Evolutionary conservation across 805 yeast species (phyloP), one percentile per base, ranked within the genome.

Genomic region (Ascoidea asiatica): DNA sequence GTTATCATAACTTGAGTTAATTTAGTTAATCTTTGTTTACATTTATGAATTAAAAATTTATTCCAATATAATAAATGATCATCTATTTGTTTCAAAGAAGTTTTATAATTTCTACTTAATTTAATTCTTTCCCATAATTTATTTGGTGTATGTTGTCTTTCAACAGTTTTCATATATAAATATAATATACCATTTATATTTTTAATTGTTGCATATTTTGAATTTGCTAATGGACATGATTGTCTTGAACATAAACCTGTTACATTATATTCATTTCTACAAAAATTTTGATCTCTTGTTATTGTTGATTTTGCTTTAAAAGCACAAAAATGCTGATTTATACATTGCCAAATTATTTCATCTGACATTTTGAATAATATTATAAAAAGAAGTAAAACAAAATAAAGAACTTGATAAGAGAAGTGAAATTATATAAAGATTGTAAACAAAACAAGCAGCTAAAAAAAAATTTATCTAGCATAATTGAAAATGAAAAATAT

Each of bases 261-360:
- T 42, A 90, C 97, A 61, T 92, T 92, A 66, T 86, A 89, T 62
- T 92, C 97, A 60, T 90, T 92, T 60, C 97, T 71, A 66, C 99
- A 92, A 60, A 92, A 92, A 54, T 78, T 83, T 62, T 90, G 97
- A 21, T 79, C 86, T 57, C 86, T 85, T 48, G 85, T 84, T n/a
- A n/a, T n/a, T 21, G 96, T 83, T 11, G 35, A 11, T 57, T 82
- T 84, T 55, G 92, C 69, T 64, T 90, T 90, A 69, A 83, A 92
- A 19, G 98, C 85, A 69, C 98, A 92, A 59, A 90, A 92, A 60
- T 87, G 90, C 61, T 86, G 88, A 66, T 89, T 88, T 55, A 92
- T 86, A 49, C 90, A 92, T 68, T 86, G 94, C 99, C 99, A 92
- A 57, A 92, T 86, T 53, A 92, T 81, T 75, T 90, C 82, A 68